phyloP scores from a whole-genome alignment of 345 rosid species.

The Hirschfeldia incana region DNA sequence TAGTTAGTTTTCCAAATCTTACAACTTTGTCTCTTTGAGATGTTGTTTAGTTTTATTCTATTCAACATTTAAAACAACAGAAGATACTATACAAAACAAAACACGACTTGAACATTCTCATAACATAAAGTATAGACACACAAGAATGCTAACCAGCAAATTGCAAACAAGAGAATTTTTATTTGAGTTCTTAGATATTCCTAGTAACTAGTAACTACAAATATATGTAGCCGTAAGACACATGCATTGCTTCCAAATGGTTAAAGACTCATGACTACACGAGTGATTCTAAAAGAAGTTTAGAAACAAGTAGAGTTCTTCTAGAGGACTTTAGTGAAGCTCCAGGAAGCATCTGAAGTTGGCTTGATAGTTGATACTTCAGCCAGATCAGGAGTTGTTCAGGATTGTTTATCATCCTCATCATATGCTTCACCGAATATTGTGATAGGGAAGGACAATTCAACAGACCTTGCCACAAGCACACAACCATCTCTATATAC shows the following conservation, averaged over 20 bases:
- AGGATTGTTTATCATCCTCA: constrained; percentile 8
- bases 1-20: background rate
- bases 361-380: constrained; percentile 9
- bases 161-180: constrained; percentile 1
- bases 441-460: background rate
- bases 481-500: background rate
- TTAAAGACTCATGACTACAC: background rate
- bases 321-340: constrained; percentile 21
- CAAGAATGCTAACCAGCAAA: background rate
- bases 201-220: background rate
- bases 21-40: background rate
- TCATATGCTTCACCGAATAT: background rate
- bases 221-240: background rate
- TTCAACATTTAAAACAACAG: background rate
- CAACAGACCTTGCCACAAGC: background rate
- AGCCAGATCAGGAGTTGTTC: constrained; percentile 14
- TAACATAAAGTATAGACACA: background rate
- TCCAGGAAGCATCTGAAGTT: constrained; percentile 7
- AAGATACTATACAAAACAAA: too few relatives aligned
- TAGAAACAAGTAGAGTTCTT: background rate
- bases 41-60: constrained; percentile 1
- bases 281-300: background rate
- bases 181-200: background rate
- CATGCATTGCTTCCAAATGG: constrained; percentile 43
- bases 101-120: constrained; percentile 6